These are phyloP conservation scores for Quercus gilva DNA, from an alignment of 306 rosid species.

Conservation along the genomic window DNA sequence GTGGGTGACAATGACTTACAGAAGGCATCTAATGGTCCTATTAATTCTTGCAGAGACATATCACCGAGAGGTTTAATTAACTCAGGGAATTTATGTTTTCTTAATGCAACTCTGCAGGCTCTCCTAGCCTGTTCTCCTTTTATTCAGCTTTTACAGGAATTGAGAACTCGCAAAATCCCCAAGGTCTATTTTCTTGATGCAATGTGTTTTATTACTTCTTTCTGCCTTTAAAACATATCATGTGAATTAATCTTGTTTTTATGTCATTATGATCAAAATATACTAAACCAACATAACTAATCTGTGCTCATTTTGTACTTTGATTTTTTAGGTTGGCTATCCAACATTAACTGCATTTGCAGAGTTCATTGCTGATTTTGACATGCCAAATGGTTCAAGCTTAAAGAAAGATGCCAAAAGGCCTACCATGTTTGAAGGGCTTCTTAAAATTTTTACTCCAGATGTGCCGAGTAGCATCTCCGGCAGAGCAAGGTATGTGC, in stretches of 20 bases:
- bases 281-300: conserved; percentile 5
- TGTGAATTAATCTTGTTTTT: not conserved
- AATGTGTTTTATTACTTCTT: not conserved
- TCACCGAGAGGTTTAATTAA: conserved; percentile 83
- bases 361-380: conserved; percentile 70
- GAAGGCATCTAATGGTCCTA: conserved; percentile 45
- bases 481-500: conserved; percentile 89
- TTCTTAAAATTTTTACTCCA: conserved; percentile 71
- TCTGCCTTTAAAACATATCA: not conserved
- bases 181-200: conserved; percentile 46
- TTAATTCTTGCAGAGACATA: conserved; percentile 30
- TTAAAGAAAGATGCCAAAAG: conserved; percentile 44
- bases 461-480: conserved; percentile 62
- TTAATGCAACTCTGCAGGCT: conserved; percentile 87
- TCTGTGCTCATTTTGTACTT: conserved; percentile 5
- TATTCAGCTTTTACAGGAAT: conserved; percentile 68
- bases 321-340: conserved; percentile 58
- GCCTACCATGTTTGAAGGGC: conserved; percentile 81
- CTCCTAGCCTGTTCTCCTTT: conserved; percentile 88
- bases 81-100: conserved; percentile 88
- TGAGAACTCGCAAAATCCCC: conserved; percentile 55
- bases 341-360: conserved; percentile 77
- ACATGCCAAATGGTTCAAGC: conserved; percentile 48
- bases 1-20: conserved; percentile 25
- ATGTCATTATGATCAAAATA: not conserved